These are phyloP conservation scores for Clausena lansium DNA, from an alignment of 345 rosid species.

Conservation along the genomic window DNA sequence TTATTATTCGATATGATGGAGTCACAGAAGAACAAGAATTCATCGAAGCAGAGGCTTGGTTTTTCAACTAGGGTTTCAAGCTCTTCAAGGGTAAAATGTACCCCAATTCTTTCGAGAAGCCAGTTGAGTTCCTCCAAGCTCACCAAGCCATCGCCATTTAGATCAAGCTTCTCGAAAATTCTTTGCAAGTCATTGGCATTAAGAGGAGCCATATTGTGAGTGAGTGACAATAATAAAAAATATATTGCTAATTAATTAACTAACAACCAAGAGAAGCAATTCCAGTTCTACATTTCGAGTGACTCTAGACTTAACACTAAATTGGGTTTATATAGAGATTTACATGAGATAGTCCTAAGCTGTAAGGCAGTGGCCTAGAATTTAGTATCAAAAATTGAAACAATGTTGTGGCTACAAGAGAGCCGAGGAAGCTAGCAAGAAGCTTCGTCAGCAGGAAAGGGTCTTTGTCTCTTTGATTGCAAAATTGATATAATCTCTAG, in stretches of 20 bases:
- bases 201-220: slow-evolving; percentile 15
- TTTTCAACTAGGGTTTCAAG: slow-evolving; percentile 56
- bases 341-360: background rate
- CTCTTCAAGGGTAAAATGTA: slow-evolving; percentile 37
- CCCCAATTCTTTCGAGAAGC: slow-evolving; percentile 37
- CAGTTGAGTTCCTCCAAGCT: slow-evolving; percentile 42
- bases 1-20: slow-evolving; percentile 26
- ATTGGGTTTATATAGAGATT: background rate
- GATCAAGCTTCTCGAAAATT: slow-evolving; percentile 42
- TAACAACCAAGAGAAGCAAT: no score
- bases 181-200: slow-evolving; percentile 28
- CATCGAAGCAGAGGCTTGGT: slow-evolving; percentile 48
- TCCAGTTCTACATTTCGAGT: background rate
- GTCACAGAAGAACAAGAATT: slow-evolving; percentile 54
- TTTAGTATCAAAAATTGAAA: background rate
- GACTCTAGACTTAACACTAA: background rate
- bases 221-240: background rate
- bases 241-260: background rate
- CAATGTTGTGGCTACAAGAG: background rate
- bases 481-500: background rate
- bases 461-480: background rate
- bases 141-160: slow-evolving; percentile 38
- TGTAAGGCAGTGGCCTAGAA: background rate
- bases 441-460: slow-evolving; percentile 3
- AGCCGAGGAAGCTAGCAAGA: slow-evolving; percentile 14